Base-by-base conservation (phyloP, 441 rosid species). In the Breynia disticha region DNA sequence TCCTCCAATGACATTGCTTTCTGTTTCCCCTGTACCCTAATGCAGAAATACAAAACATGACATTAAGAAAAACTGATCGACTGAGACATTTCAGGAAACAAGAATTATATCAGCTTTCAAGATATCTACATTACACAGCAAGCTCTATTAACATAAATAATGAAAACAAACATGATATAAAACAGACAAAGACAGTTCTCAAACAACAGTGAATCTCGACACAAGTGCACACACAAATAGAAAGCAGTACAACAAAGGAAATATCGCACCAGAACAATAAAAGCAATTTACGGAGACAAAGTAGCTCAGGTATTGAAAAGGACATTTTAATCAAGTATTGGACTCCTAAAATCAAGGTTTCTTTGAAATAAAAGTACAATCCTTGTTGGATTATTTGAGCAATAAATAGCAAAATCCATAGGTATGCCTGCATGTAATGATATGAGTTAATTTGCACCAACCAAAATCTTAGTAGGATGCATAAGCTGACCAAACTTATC, bases 21-120 rank as follows among this genome's bases (percentile, higher is more conserved):
- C 80, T 51, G 59, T 66, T 69, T 63, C 75, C 76, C 70, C 71
- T 60, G 77, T 71, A 79, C 71, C 85, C 87, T 80, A 75, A 75
- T 75, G 59, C 82, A 77, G 72, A 59, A 58, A 81, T 22, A 58
- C 53, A 43, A 48, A 42, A 20, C 49, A 62, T 43, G 46, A 42
- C 42, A 55, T 43, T 56, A 35, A 64, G 8, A 66, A 55, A 50
- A 43, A 55, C 49, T 50, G 43, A 52, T 52, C 32, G 7, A 50
- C 15, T 21, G 32, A 5, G 22, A 50, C 35, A 18, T 19, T 14
- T 17, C 49, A 46, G 6, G 51, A 60, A 50, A 46, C 16, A 50
- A 15, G 41, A 38, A 16, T 48, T 46, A 16, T 15, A 54, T 9
- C 43, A 51, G 16, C 28, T 55, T 38, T 9, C 44, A 48, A 65